Conservation (phyloP, 2,329 filamentous ascomycete genomes). For the Epicoccum sorghinum region DNA sequence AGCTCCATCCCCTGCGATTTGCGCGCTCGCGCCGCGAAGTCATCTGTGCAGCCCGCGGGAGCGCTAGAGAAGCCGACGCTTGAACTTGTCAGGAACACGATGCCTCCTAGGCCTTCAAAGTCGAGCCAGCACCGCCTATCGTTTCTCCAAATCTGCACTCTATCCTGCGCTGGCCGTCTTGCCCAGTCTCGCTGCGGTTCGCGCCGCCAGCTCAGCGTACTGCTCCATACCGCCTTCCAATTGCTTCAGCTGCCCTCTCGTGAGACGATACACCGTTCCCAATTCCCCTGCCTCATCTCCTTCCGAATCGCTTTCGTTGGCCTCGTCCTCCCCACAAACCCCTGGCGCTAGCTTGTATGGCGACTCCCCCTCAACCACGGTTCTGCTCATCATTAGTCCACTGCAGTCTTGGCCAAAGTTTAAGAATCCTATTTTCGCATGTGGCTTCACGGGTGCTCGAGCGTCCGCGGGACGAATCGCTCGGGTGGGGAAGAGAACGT, state of each 20-base stretch:
- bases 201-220: conserved; percentile 46
- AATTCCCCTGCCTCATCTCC: conserved; percentile 55
- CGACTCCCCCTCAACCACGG: conserved; percentile 69
- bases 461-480: neutral
- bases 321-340: conserved; percentile 47
- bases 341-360: conserved; percentile 46
- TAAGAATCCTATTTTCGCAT: neutral
- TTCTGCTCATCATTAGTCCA: conserved; percentile 50
- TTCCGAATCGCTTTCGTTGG: conserved; percentile 53
- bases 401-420: neutral
- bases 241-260: conserved; percentile 42
- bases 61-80: conserved; percentile 24
- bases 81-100: conserved; percentile 21
- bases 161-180: conserved; percentile 6
- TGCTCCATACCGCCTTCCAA: conserved; percentile 48
- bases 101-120: neutral
- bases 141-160: neutral
- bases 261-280: conserved; percentile 45
- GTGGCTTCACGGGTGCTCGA: conserved; percentile 4
- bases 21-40: conserved; percentile 21
- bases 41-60: conserved; percentile 23
- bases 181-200: conserved; percentile 36
- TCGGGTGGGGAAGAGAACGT: conserved; percentile 34
- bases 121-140: conserved; percentile 4
- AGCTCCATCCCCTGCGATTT: conserved; percentile 25